Conservation (phyloP, 129 eudicot species). For the Flaveria brownii region DNA sequence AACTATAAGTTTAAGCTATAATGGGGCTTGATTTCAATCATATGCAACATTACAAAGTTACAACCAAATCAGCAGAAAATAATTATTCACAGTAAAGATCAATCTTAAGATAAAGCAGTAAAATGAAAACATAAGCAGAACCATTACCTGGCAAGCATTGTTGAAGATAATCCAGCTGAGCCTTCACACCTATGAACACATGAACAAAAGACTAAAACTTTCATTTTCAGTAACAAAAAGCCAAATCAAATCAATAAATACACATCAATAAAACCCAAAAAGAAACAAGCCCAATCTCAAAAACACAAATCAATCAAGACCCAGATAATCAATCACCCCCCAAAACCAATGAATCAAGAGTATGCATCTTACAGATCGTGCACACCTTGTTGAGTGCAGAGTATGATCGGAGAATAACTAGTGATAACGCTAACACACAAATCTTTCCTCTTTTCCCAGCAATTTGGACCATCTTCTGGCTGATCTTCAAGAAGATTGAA, state of each 20-base stretch:
- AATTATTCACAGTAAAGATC: neutral
- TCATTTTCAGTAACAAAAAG: conserved; percentile 24
- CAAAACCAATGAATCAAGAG: conserved; percentile 23
- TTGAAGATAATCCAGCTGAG: conserved; percentile 87
- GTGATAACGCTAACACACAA: conserved; percentile 92
- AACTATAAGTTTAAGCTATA: conserved; percentile 13
- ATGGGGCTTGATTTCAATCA: conserved; percentile 12
- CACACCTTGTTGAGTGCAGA: conserved; percentile 94
- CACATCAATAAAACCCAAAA: conserved; percentile 7
- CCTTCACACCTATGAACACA: conserved; percentile 68
- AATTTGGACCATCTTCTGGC: conserved; percentile 71
- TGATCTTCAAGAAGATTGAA: conserved; percentile 97
- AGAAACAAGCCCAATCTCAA: conserved; percentile 37
- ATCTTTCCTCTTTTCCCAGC: conserved; percentile 95
- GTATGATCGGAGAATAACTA: conserved; percentile 80
- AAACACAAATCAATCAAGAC: conserved; percentile 29
- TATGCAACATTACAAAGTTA: conserved; percentile 2
- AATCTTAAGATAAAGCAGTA: conserved; percentile 16
- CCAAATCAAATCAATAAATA: neutral
- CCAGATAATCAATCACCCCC: conserved; percentile 32
- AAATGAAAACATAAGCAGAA: conserved; percentile 10
- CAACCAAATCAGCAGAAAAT: conserved; percentile 13
- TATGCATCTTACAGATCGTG: conserved; percentile 34
- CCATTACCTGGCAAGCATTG: conserved; percentile 83
- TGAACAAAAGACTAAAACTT: conserved; percentile 12